Conservation (phyloP, 1,139 yeast species). For the Blastobotrys capitulatus region DNA sequence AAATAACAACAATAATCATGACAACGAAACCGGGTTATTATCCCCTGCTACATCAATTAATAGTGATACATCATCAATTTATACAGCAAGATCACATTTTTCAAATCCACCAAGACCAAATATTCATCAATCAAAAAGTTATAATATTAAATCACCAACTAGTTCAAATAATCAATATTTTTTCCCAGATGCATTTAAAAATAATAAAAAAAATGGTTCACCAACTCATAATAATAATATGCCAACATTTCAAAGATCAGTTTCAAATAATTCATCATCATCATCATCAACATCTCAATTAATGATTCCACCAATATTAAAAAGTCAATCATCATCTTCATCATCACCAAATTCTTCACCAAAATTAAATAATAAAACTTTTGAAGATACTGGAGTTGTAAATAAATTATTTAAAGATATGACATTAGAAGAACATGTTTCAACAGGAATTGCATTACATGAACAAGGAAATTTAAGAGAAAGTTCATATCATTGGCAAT, state of each 20-base stretch:
- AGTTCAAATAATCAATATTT: conserved; percentile 3
- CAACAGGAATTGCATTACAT: conserved; percentile 50
- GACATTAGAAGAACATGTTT: conserved; percentile 40
- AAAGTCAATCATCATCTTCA: not conserved
- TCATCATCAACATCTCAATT: not conserved
- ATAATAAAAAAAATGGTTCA: not conserved
- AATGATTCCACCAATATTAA: conserved; percentile 7
- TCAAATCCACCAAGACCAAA: conserved; percentile 2
- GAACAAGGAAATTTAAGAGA: conserved; percentile 59
- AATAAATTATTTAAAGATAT: conserved; percentile 23
- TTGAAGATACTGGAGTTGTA: conserved; percentile 1
- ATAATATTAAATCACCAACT: conserved; percentile 2
- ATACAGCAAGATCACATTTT: conserved; percentile 7
- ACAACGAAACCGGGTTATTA: conserved; percentile 2
- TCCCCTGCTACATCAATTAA: conserved; percentile 5
- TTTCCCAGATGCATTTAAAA: conserved; percentile 8
- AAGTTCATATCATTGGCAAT: conserved; percentile 62
- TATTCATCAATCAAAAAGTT: not conserved
- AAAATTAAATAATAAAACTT: not conserved
- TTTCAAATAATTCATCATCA: not conserved
- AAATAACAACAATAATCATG: not conserved
- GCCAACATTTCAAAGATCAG: not conserved
- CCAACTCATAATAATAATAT: not conserved
- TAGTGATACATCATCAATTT: conserved; percentile 7
- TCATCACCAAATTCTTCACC: not conserved